Base-by-base conservation (phyloP, 2,329 filamentous ascomycete genomes). In the Beauveria sp. region DNA sequence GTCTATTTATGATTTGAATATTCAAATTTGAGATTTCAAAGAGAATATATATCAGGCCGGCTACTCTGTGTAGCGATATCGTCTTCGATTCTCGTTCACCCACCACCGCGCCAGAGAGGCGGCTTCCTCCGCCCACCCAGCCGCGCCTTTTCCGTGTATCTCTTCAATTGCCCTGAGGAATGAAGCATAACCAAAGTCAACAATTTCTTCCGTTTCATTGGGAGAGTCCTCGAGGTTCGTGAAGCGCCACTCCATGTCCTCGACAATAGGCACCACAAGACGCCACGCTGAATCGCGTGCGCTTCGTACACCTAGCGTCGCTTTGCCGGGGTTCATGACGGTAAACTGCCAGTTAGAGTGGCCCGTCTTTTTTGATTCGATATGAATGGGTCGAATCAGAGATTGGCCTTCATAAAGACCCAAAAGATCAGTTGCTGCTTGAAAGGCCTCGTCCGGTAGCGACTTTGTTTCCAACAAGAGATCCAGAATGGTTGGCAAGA, bases 401-500 rank as follows among this genome's bases (percentile, higher is more conserved):
- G 71, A 73, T 47, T 73, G 70, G 2, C 72, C 72, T 55, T 74
- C 72, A 51, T 73, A 74, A 51, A 72, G 70, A 20, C 66, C 60
- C 2, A 67, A 53, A 8, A 74, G 66, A 45, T 73, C 70, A 2
- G 59, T 62, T 0, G 70, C 69, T 12, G 69, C 67, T 5, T 63
- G 49, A 16, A 56, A 64, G 14, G 68, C 67, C 51, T 66, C 65
- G 4, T 66, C 60, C 51, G 68, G 66, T 30, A 74, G 69, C 16
- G 72, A 74, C 8, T 66, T 67, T 10, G 69, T 72, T 59, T 72
- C 69, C 30, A 68, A 62, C 38, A 74, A 70, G 0, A 74, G 65
- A 34, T 74, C 72, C 22, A 74, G 66, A n/a, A 74, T 69, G 4
- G 72, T 74, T 0, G 72, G 72, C 1, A 74, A 66, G 7, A 74